phyloP scores from a whole-genome alignment of 2,329 filamentous ascomycete species.

The Capronia coronata region DNA sequence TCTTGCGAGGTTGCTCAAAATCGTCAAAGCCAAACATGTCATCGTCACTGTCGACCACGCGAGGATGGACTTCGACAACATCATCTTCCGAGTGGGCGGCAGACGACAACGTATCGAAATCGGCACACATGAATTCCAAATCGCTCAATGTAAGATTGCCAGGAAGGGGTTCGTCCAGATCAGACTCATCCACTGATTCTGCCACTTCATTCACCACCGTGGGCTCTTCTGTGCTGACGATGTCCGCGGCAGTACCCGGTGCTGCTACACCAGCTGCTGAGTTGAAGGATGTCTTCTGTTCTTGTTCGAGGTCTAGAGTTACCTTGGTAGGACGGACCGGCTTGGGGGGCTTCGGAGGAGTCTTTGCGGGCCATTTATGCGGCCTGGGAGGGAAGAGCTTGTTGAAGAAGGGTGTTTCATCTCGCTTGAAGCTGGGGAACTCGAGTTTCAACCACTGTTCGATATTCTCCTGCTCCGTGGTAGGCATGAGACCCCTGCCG shows the following conservation, averaged over 20 bases:
- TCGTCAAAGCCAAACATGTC: slow-evolving; percentile 56
- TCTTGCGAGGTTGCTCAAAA: slow-evolving; percentile 55
- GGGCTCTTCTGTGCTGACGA: slow-evolving; percentile 39
- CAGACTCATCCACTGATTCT: slow-evolving; percentile 46
- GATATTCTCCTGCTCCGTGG: slow-evolving; percentile 24
- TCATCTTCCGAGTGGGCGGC: slow-evolving; percentile 33
- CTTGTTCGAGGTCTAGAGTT: slow-evolving; percentile 74
- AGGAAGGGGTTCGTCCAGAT: slow-evolving; percentile 55
- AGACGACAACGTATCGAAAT: slow-evolving; percentile 66
- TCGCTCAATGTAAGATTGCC: slow-evolving; percentile 73
- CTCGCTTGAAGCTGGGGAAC: slow-evolving; percentile 73
- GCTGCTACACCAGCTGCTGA: slow-evolving; percentile 42
- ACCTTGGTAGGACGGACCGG: slow-evolving; percentile 80
- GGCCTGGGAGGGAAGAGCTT: slow-evolving; percentile 75
- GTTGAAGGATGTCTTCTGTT: slow-evolving; percentile 80
- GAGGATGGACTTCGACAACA: slow-evolving; percentile 30
- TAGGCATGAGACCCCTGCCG: slow-evolving; percentile 29
- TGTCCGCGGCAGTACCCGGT: slow-evolving; percentile 12
- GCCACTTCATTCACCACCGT: slow-evolving; percentile 41
- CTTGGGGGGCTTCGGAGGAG: slow-evolving; percentile 71
- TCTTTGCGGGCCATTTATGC: slow-evolving; percentile 67
- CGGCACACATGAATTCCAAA: slow-evolving; percentile 75
- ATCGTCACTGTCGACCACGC: slow-evolving; percentile 35
- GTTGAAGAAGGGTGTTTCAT: slow-evolving; percentile 70
- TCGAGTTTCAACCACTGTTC: slow-evolving; percentile 50